Conservation (phyloP, 441 rosid species). For the Euphorbia celastroides region DNA sequence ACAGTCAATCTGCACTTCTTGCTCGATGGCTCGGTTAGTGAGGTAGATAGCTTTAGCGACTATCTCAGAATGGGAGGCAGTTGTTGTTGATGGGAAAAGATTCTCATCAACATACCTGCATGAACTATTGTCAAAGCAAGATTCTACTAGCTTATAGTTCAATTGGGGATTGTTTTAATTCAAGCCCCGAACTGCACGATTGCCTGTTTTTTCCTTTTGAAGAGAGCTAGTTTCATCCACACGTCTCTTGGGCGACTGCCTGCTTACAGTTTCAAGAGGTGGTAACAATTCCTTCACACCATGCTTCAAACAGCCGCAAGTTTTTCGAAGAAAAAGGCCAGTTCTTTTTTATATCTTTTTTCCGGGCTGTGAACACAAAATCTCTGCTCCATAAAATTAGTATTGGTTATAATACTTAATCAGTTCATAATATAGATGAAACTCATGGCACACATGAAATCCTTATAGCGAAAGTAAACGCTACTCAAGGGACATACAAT, state of each 20-base stretch:
- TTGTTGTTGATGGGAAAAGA: slow-evolving; percentile 51
- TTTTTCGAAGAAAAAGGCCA: slow-evolving; percentile 91
- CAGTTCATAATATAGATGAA: background rate
- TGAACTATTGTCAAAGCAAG: slow-evolving; percentile 37
- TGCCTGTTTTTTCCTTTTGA: slow-evolving; percentile 26
- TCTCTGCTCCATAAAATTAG: slow-evolving; percentile 51
- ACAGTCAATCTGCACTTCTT: slow-evolving; percentile 75
- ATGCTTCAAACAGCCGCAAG: slow-evolving; percentile 71
- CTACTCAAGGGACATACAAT: slow-evolving; percentile 14
- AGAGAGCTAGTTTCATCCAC: slow-evolving; percentile 30
- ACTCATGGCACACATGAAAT: slow-evolving; percentile 1
- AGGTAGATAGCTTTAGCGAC: slow-evolving; percentile 41
- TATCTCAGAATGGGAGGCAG: slow-evolving; percentile 48
- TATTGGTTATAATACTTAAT: slow-evolving; percentile 2
- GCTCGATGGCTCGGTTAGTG: slow-evolving; percentile 27
- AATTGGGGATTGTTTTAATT: slow-evolving; percentile 26
- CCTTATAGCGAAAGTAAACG: slow-evolving; percentile 16
- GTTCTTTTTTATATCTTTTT: slow-evolving; percentile 66
- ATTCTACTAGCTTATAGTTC: slow-evolving; percentile 23
- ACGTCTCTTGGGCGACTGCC: slow-evolving; percentile 30
- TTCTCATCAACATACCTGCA: slow-evolving; percentile 48
- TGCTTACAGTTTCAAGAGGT: too few relatives aligned
- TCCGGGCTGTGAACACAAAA: slow-evolving; percentile 69
- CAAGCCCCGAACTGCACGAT: slow-evolving; percentile 23
- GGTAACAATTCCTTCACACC: slow-evolving; percentile 84